phyloP scores from a whole-genome alignment of 192 early-diverging fungal species.

The Podochytrium sp. region DNA sequence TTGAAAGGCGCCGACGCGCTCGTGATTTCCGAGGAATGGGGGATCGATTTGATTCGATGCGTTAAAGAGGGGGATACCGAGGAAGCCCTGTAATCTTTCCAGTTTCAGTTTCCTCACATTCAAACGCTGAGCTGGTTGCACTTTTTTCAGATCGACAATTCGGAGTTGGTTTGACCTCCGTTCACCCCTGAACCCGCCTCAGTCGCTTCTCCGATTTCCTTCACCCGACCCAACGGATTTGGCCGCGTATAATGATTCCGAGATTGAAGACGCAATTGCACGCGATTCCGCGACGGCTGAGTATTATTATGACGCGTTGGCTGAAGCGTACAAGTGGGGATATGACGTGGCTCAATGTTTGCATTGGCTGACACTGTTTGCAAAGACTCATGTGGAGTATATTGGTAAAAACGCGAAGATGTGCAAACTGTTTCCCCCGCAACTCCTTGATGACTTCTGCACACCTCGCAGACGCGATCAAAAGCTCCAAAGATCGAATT shows the following conservation, averaged over 20 bases:
- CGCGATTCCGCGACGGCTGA: neutral
- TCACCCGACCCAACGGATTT: neutral
- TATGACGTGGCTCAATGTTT: neutral
- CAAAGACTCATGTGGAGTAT: constrained; percentile 1
- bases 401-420: neutral
- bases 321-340: neutral
- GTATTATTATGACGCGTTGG: neutral
- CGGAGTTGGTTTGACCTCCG: neutral
- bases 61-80: neutral
- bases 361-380: constrained; percentile 8
- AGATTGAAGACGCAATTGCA: neutral
- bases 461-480: neutral
- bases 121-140: neutral
- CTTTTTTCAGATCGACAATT: neutral
- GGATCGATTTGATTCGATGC: neutral
- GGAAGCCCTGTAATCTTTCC: neutral
- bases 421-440: neutral
- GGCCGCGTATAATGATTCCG: neutral
- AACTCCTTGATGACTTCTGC: neutral
- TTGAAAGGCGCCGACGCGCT: constrained; percentile 3
- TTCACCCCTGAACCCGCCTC: neutral
- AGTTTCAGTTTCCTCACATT: neutral
- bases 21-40: neutral
- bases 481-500: neutral
- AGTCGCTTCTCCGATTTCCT: neutral